Base-by-base conservation (phyloP, 2,329 filamentous ascomycete species). In the Colletotrichum cordylinicola region DNA sequence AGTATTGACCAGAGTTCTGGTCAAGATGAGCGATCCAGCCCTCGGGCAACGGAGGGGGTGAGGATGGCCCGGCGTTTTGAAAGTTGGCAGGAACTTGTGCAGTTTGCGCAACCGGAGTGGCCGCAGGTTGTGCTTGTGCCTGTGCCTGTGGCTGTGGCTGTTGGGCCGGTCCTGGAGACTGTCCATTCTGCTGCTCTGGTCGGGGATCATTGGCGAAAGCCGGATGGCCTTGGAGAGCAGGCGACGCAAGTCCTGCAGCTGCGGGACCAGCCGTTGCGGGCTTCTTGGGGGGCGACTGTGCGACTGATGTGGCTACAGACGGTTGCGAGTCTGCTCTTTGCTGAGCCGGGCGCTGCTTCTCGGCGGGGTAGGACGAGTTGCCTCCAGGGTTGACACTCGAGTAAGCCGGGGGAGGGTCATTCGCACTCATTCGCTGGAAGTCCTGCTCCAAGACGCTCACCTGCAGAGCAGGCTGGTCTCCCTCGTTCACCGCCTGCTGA, bases 11-110 rank as follows among this genome's bases (percentile, higher is more conserved):
- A 3, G 96, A 98, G 82, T 94, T 98, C 79, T 95, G 94, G 83
- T 99, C 97, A 6, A 98, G 89, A 83, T 98, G 97, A 24, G 97
- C 95, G 81, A 99, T 98, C 97, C 97, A 99, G 39, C 97, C 97
- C 86, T 99, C 97, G 8, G 97, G 97, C 18, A 99, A 89, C 4
- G 96, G 97, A 27, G 97, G 97, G 37, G 97, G 97, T 18, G 96
- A 98, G 31, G 94, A 92, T 35, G 95, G 95, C 1, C 93, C 91
- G 29, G 91, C 86, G 16, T 61, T 61, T 39, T 85, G 84, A 1
- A 82, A 82, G 64, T 83, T 83, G 66, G 88, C 85, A n/a, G 88
- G 85, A 0, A 88, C 85, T 12, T 86, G 87, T 10, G 35, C 70
- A 31, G 73, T 75, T 35, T 76, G 74, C 18, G 37, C 31, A 35